A percentile compares a stretch with the other conserved stretches of the same genome.
These are phyloP conservation scores for Pugionium dolabratum DNA, from an alignment of 345 rosid genomes.

Conservation along the genomic window DNA sequence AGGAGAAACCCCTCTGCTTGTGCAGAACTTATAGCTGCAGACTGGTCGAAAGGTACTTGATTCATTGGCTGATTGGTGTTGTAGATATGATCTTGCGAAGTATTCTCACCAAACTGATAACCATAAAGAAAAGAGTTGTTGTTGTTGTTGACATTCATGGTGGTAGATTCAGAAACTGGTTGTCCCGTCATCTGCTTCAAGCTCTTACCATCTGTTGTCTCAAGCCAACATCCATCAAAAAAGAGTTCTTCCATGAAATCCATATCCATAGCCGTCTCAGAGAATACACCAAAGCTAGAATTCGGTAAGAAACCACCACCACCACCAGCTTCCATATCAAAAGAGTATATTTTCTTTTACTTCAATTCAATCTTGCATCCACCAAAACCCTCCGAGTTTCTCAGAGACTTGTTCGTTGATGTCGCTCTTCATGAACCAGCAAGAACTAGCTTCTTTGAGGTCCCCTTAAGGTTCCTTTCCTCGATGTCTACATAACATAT, in stretches of 20 bases:
- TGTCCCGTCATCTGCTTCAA: neutral
- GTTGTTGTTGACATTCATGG: slow-evolving; percentile 39
- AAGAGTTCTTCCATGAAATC: slow-evolving; percentile 89
- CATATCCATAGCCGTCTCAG: slow-evolving; percentile 69
- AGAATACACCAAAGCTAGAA: slow-evolving; percentile 48
- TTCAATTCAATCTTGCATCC: slow-evolving; percentile 27
- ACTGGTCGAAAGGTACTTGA: slow-evolving; percentile 30
- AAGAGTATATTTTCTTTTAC: slow-evolving; percentile 16
- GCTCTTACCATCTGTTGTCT: slow-evolving; percentile 55
- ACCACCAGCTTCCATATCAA: slow-evolving; percentile 37
- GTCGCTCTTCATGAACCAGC: slow-evolving; percentile 35
- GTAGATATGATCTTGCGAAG: slow-evolving; percentile 42
- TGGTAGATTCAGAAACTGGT: slow-evolving; percentile 43
- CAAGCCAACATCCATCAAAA: slow-evolving; percentile 81
- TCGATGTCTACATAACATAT: slow-evolving; percentile 53
- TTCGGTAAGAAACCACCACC: slow-evolving; percentile 43
- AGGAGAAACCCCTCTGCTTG: slow-evolving; percentile 39
- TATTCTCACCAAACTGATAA: slow-evolving; percentile 41
- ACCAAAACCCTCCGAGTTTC: slow-evolving; percentile 46
- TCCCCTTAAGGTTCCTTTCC: slow-evolving; percentile 53
- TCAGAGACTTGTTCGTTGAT: slow-evolving; percentile 29
- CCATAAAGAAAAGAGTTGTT: slow-evolving; percentile 33
- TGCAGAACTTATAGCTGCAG: slow-evolving; percentile 37
- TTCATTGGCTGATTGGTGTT: slow-evolving; percentile 24
- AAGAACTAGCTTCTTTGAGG: slow-evolving; percentile 46